A percentile compares a stretch with the other conserved stretches of the same genome.
phyloP scores from a whole-genome alignment of 164 flowering plant genomes.

The Dillenia suffruticosa region DNA sequence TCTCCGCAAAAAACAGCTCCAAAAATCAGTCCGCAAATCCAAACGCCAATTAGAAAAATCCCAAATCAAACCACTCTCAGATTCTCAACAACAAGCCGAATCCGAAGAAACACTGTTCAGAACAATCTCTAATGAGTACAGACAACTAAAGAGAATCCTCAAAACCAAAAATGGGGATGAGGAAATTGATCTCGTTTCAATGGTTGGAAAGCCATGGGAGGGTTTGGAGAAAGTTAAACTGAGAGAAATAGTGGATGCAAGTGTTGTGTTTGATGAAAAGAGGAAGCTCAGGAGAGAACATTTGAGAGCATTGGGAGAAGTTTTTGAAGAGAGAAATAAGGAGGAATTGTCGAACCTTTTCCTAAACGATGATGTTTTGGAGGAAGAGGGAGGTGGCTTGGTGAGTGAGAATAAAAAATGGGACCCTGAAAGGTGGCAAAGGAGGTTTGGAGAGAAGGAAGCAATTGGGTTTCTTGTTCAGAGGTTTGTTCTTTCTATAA shows the following conservation, averaged over 20 bases:
- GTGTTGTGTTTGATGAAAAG: slow-evolving; percentile 37
- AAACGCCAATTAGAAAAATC: slow-evolving; percentile 27
- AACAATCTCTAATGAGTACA: slow-evolving; percentile 51
- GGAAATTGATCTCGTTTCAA: slow-evolving; percentile 7
- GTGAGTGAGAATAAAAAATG: slow-evolving; percentile 12
- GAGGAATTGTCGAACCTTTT: slow-evolving; percentile 43
- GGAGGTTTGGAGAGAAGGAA: slow-evolving; percentile 32
- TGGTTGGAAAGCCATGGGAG: slow-evolving; percentile 91
- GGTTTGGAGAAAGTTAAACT: slow-evolving; percentile 34
- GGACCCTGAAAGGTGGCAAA: slow-evolving; percentile 24
- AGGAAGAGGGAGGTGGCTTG: slow-evolving; percentile 31
- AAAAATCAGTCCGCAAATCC: slow-evolving; percentile 53
- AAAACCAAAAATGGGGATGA: not conserved
- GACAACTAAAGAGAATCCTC: slow-evolving; percentile 27
- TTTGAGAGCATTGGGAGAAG: slow-evolving; percentile 57
- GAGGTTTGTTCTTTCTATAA: slow-evolving; percentile 35
- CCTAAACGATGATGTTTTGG: slow-evolving; percentile 57
- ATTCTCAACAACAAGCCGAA: slow-evolving; percentile 33
- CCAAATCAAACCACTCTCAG: slow-evolving; percentile 31
- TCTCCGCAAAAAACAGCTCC: slow-evolving; percentile 78
- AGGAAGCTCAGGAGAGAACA: slow-evolving; percentile 44
- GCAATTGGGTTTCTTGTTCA: slow-evolving; percentile 54
- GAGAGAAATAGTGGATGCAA: slow-evolving; percentile 41
- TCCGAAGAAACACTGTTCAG: slow-evolving; percentile 50
- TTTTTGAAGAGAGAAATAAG: slow-evolving; percentile 47